Evolutionary conservation across 116 monocot species (phyloP).

Genomic region (Phalaenopsis hybrid): DNA sequence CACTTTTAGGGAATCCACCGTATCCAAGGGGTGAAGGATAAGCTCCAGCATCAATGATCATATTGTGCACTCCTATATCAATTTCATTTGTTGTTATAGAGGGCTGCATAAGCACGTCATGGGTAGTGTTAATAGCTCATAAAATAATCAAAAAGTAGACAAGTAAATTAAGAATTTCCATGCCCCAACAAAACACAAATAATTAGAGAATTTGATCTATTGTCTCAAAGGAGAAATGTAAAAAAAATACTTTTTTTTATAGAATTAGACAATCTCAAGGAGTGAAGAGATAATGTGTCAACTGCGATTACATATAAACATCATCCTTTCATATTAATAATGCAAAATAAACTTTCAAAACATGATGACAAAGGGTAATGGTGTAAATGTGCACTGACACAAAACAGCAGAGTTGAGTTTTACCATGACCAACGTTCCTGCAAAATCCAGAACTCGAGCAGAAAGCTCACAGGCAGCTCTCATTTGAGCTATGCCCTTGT

Average conservation of each 20-base stretch:
- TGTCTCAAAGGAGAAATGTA: too few relatives aligned
- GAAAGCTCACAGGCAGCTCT: slow-evolving; percentile 87
- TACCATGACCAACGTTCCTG: slow-evolving; percentile 91
- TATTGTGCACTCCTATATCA: slow-evolving; percentile 96
- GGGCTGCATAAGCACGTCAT: slow-evolving; percentile 51
- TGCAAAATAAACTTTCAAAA: not conserved
- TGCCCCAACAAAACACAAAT: not conserved
- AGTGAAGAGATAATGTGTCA: not conserved
- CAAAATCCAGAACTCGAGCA: slow-evolving; percentile 87
- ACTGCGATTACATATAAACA: not conserved
- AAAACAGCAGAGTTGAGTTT: not conserved
- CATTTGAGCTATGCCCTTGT: slow-evolving; percentile 72
- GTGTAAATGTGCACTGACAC: not conserved
- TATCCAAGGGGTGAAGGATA: slow-evolving; percentile 99
- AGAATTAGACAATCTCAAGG: too few relatives aligned
- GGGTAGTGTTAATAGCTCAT: slow-evolving; percentile 10
- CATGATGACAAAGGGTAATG: not conserved
- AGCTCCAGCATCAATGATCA: slow-evolving; percentile 91
- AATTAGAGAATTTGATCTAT: too few relatives aligned
- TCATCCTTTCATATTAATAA: not conserved
- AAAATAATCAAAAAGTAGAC: not conserved
- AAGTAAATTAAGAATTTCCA: not conserved
- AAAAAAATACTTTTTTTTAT: too few relatives aligned
- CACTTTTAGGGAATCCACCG: slow-evolving; percentile 96
- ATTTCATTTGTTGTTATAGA: slow-evolving; percentile 97